Conservation (phyloP, 768 basidiomycete genomes). For the Pleurotus pulmonarius region DNA sequence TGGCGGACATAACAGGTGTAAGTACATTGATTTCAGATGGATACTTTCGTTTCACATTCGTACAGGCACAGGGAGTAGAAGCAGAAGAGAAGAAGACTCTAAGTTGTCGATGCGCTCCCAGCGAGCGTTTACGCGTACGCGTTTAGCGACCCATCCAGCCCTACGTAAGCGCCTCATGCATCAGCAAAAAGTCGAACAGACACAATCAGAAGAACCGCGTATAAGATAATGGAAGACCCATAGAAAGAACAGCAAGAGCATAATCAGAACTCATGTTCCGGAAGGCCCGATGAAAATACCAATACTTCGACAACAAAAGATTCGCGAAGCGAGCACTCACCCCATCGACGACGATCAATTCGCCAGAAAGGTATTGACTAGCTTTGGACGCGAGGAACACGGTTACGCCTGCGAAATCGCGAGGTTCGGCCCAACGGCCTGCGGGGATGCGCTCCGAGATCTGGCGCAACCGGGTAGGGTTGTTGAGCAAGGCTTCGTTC, state of each 20-base stretch:
- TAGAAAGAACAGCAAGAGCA: no score
- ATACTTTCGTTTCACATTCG: no score
- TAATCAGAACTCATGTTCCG: no score
- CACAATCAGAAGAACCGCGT: background rate
- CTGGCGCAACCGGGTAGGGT: constrained; percentile 64
- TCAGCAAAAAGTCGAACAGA: background rate
- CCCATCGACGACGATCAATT: constrained; percentile 68
- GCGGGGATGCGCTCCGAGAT: constrained; percentile 75
- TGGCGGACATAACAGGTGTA: no score
- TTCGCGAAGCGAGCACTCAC: constrained; percentile 29
- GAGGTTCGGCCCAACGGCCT: constrained; percentile 66
- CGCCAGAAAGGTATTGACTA: constrained; percentile 71
- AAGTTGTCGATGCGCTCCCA: constrained; percentile 11
- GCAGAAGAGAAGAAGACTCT: constrained; percentile 4
- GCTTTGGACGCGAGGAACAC: constrained; percentile 69
- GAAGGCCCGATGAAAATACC: no score
- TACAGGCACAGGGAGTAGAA: background rate
- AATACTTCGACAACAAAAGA: background rate
- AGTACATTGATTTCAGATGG: no score
- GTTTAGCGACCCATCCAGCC: constrained; percentile 58
- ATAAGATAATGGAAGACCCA: no score
- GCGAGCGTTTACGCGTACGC: background rate
- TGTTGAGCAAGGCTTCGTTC: constrained; percentile 46
- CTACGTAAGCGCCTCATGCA: constrained; percentile 23
- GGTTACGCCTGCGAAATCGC: constrained; percentile 70